Base-by-base conservation (phyloP, 208 protist genomes). In the Acanthamoeba healyi region DNA sequence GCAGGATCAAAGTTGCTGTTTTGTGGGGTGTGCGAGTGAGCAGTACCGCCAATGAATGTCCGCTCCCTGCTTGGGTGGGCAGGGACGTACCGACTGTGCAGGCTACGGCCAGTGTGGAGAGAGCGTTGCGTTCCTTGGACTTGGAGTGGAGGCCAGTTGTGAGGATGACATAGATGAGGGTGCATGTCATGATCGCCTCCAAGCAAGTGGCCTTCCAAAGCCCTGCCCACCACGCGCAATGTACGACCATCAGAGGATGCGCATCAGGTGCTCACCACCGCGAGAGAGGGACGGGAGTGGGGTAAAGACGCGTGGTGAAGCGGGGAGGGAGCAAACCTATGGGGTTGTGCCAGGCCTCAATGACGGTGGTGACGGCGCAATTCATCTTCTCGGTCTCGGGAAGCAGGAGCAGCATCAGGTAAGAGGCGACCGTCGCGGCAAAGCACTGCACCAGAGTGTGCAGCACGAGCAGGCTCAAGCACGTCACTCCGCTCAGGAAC, bases 141-240 rank as follows among this genome's bases (percentile, higher is more conserved):
- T 77, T 77, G 17, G 67, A 77, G 67, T 77, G 67, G 26, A 77
- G 67, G 29, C 67, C 67, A 6, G 67, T 77, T 29, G 67, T 77
- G 10, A 77, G 67, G 10, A 77, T 77, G 26, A 77, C 67, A 22
- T 77, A 77, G 5, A 42, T 77, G 15, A 77, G 67, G 29, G 24
- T 44, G 36, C 67, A 29, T 9, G 67, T 77, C 67, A 77, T 77
- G 67, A 77, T 32, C 17, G 67, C 67, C 26, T 77, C 67, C 67
- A 77, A 29, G 36, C 67, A 38, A 1, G 19, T 77, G 26, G 67
- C 67, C 36, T 77, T 77, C 67, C 29, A 44, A 7, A 77, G 19
- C 3, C 67, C 67, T 65, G 26, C 49, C 10, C 49, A n/a, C n/a
- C n/a, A n/a, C n/a, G n/a, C n/a, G n/a, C n/a, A n/a, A n/a, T n/a